Evolutionary conservation across 257 asterid species (phyloP).

Genomic region (Anisodus acutangulus): DNA sequence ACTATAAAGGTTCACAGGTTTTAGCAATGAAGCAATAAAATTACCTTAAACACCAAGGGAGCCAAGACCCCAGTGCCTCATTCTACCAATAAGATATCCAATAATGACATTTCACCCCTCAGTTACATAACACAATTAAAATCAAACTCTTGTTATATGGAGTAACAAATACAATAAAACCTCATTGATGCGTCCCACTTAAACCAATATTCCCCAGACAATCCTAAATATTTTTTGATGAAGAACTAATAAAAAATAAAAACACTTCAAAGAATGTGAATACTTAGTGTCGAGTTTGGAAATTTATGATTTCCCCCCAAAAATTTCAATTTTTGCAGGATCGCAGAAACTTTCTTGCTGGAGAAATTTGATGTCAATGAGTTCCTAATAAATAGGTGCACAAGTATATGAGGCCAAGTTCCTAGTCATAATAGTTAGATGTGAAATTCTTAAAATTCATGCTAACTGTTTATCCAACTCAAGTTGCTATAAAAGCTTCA

Average conservation of each 20-base stretch:
- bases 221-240: neutral
- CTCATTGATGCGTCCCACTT: neutral
- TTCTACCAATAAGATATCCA: neutral
- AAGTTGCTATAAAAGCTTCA: neutral
- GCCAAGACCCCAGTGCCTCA: neutral
- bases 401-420: neutral
- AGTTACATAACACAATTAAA: neutral
- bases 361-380: neutral
- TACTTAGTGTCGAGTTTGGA: neutral
- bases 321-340: neutral
- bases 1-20: neutral
- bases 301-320: neutral
- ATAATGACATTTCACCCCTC: neutral
- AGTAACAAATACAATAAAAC: too few relatives aligned
- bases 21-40: neutral
- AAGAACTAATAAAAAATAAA: neutral
- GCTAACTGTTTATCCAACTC: neutral
- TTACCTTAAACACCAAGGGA: neutral
- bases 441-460: neutral
- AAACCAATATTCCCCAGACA: neutral
- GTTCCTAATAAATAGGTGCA: neutral
- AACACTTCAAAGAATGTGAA: neutral
- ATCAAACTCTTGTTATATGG: neutral
- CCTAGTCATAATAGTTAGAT: neutral
- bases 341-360: neutral